Percentiles rank a stretch among this genome's conserved stretches.
Evolutionary conservation across 78 protist genomes (phyloP).

Genomic region (Planoprotostelium fungivorum): DNA sequence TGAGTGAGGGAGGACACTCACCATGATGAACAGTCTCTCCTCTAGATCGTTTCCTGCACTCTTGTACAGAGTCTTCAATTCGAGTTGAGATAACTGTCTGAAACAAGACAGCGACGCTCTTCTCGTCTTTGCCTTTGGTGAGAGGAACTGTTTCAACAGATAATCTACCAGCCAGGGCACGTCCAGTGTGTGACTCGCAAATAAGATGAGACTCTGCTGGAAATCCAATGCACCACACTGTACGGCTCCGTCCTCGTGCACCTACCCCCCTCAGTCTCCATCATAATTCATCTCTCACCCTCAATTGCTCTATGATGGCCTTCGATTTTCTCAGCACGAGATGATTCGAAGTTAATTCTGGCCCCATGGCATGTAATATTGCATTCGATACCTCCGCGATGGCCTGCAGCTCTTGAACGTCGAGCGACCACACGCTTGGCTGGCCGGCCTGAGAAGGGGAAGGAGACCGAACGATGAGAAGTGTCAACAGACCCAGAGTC

Average conservation of each 20-base stretch:
- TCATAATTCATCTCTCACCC: neutral
- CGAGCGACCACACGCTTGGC: neutral
- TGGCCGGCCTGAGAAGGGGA: neutral
- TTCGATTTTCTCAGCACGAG: neutral
- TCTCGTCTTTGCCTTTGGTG: conserved; percentile 29
- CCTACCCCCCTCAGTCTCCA: neutral
- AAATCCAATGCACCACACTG: conserved; percentile 18
- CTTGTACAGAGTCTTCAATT: conserved; percentile 10
- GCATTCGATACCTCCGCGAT: neutral
- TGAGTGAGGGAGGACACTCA: neutral
- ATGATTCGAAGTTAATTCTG: neutral
- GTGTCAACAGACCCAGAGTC: neutral
- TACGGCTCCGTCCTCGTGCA: neutral
- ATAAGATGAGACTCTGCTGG: conserved; percentile 34
- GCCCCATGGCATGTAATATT: neutral
- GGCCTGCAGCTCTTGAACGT: neutral
- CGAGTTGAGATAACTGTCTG: conserved; percentile 36
- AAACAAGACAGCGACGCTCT: conserved; percentile 44
- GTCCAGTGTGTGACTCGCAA: conserved; percentile 37
- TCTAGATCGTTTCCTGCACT: conserved; percentile 15
- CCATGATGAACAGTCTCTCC: conserved; percentile 47
- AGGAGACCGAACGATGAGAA: neutral
- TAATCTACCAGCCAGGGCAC: neutral
- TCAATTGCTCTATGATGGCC: neutral
- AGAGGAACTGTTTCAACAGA: conserved; percentile 17